Base-by-base conservation (phyloP, 208 protist genomes). In the Acanthamoeba lenticulata region DNA sequence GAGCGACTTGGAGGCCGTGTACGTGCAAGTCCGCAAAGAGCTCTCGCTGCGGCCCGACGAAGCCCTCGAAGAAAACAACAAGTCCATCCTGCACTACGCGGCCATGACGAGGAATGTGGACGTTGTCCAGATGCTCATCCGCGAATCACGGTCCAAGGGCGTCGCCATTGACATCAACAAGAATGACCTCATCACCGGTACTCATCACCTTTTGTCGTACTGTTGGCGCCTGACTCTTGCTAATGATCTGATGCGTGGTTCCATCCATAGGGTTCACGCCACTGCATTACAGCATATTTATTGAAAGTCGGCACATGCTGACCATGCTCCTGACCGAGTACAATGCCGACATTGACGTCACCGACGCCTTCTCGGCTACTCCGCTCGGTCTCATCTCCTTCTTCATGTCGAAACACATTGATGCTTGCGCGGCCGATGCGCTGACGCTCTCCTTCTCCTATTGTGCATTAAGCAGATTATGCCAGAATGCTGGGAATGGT, bases 131-230 rank as follows among this genome's bases (percentile, higher is more conserved):
- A 62, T 62, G 40, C 34, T 93, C 29, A 49, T 93, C 45, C 36
- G 67, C 24, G 89, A 85, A 42, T 85, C 74, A 7, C 6, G 44
- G n/a, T 24, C 17, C 60, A 93, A 81, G 6, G 65, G 67, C 29
- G 57, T 90, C 17, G 4, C 45, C 15, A 45, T 93, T 19, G 65
- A 81, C 62, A 4, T 93, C 65, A 93, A 93, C 89, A 93, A 36
- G 40, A 93, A 81, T 15, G 89, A 93, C 38, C 44, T 93, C 62
- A 93, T 93, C 40, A 93, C 89, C 17, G 89, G 89, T 81, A 85
- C 24, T 72, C n/a, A 6, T 32, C 19, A 36, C 74, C 7, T 74
- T 15, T 40, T n/a, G n/a, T n/a, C n/a, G n/a, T n/a, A n/a, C n/a
- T n/a, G n/a, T n/a, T n/a, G n/a, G n/a, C n/a, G n/a, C n/a, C n/a